A percentile compares a stretch with the other conserved stretches of the same genome.
phyloP scores from a whole-genome alignment of 2,329 filamentous ascomycete species.

The Aspergillus pseudoviridinutans region DNA sequence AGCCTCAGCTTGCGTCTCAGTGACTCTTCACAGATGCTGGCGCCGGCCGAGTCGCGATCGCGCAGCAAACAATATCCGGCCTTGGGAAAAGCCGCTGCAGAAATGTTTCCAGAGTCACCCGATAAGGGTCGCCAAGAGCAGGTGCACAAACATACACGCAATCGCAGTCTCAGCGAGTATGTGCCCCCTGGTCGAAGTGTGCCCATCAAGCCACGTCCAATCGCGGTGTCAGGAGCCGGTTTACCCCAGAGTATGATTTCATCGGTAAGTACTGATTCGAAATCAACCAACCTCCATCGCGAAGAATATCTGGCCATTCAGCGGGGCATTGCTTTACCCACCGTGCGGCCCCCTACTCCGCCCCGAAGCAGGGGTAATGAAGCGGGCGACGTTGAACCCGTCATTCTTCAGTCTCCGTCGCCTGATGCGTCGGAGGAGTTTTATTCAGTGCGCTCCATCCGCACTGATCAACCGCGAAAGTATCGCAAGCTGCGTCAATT shows the following conservation, averaged over 20 bases:
- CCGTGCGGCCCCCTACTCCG: constrained; percentile 70
- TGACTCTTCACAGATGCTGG: constrained; percentile 33
- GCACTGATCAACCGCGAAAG: constrained; percentile 65
- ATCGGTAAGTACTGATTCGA: constrained; percentile 42
- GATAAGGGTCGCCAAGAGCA: constrained; percentile 24
- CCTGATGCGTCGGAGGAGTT: constrained; percentile 48
- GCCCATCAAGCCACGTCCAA: constrained; percentile 63
- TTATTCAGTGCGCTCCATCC: constrained; percentile 65
- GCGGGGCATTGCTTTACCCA: constrained; percentile 62
- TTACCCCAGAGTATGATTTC: constrained; percentile 46
- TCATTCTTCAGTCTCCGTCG: constrained; percentile 18
- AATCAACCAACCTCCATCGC: constrained; percentile 55
- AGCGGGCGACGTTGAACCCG: constrained; percentile 42
- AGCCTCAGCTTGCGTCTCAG: constrained; percentile 32
- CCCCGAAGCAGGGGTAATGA: constrained; percentile 67
- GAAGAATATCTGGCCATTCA: constrained; percentile 78
- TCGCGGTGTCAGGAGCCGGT: constrained; percentile 65
- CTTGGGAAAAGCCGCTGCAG: constrained; percentile 26
- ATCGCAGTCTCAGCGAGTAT: constrained; percentile 87
- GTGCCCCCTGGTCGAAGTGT: constrained; percentile 63
- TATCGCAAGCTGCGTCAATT: constrained; percentile 79
- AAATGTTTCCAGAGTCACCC: constrained; percentile 20
- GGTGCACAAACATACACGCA: constrained; percentile 55
- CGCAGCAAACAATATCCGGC: constrained; percentile 41
- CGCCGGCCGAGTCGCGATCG: constrained; percentile 27